These are phyloP conservation scores for Pseudonectria foliicola DNA, from an alignment of 2,329 filamentous ascomycete genomes.

Conservation along the genomic window DNA sequence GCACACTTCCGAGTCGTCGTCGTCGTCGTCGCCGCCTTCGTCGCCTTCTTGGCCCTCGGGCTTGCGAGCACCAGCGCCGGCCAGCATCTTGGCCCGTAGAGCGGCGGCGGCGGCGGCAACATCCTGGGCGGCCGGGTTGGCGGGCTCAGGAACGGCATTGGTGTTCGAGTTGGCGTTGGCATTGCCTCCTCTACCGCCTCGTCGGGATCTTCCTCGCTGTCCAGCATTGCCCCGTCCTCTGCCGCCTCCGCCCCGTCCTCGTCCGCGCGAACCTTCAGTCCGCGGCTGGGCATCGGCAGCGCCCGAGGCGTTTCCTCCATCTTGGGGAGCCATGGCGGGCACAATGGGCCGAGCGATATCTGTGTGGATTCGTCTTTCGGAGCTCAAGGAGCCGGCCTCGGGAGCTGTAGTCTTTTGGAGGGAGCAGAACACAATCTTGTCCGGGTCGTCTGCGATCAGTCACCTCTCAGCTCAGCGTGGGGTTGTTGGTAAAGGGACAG, in stretches of 20 bases:
- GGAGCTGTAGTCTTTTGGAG: too few species aligned
- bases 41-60: slow-evolving; percentile 19
- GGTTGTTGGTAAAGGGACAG: background rate
- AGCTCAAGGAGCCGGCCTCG: background rate
- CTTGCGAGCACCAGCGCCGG: slow-evolving; percentile 24
- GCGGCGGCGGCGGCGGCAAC: slow-evolving; percentile 27
- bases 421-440: background rate
- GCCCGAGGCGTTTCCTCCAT: slow-evolving; percentile 8
- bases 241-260: slow-evolving; percentile 35
- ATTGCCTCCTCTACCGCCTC: slow-evolving; percentile 22
- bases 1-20: slow-evolving; percentile 74
- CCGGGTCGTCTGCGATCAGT: too few species aligned
- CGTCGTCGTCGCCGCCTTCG: slow-evolving; percentile 31
- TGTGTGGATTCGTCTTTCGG: background rate
- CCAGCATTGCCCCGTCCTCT: slow-evolving; percentile 30
- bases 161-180: slow-evolving; percentile 15
- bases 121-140: slow-evolving; percentile 25
- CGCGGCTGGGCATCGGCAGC: slow-evolving; percentile 13
- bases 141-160: slow-evolving; percentile 9
- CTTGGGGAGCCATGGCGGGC: slow-evolving; percentile 13
- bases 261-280: slow-evolving; percentile 19
- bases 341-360: slow-evolving; percentile 1
- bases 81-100: slow-evolving; percentile 11
- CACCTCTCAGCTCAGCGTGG: background rate
- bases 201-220: slow-evolving; percentile 28